Percentiles rank a stretch among this genome's conserved stretches.
phyloP scores from a whole-genome alignment of 176 grass and related monocot species.

The Neostapfia colusana region DNA sequence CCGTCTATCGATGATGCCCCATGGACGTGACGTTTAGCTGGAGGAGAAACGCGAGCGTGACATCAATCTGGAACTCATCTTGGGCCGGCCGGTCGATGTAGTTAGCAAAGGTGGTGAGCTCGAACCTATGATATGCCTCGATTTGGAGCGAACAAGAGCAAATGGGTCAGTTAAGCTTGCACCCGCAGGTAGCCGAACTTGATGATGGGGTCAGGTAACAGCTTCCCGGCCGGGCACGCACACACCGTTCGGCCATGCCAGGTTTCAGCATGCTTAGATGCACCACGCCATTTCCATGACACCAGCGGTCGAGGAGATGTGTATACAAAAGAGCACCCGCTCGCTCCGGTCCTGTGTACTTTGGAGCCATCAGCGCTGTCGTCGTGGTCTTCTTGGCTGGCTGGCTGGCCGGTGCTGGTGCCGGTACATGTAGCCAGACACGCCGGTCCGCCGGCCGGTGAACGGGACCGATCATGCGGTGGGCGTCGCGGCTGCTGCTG shows the following conservation, averaged over 20 bases:
- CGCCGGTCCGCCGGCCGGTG: neutral
- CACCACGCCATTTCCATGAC: conserved; percentile 33
- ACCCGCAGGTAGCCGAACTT: neutral
- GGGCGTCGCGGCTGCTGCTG: neutral
- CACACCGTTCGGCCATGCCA: neutral
- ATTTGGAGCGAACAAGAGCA: neutral
- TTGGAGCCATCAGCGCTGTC: neutral
- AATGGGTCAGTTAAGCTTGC: conserved; percentile 11
- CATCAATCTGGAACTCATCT: neutral
- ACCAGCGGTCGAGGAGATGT: neutral
- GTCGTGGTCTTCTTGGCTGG: neutral
- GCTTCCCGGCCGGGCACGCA: neutral
- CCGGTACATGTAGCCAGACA: neutral
- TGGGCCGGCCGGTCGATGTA: neutral
- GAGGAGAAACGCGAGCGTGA: neutral
- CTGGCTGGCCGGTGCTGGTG: neutral
- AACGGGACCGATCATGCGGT: neutral
- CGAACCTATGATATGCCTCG: neutral
- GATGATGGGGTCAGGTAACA: neutral
- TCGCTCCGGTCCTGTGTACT: neutral
- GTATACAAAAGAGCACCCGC: neutral
- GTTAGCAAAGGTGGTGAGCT: neutral
- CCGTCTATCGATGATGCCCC: neutral
- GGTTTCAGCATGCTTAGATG: neutral
- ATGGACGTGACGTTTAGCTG: neutral